Conservation (phyloP, 139 green algal genomes). For the Zygnema circumcarinatum region DNA sequence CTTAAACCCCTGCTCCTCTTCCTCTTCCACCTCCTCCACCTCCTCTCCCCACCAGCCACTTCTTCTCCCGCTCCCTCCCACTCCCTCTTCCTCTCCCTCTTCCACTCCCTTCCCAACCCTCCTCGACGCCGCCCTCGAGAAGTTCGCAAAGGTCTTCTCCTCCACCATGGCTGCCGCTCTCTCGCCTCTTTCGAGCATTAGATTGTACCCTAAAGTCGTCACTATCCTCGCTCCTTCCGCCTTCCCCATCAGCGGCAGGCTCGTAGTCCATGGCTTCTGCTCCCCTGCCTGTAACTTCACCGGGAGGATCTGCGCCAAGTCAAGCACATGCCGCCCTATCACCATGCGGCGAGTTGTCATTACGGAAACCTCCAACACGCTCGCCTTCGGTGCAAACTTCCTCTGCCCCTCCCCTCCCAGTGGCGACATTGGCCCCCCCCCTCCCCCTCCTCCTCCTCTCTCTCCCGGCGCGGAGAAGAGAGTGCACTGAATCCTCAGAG, state of each 20-base stretch:
- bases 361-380: background rate
- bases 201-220: conserved; percentile 51
- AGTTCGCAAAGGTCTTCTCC: conserved; percentile 4
- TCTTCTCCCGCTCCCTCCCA: background rate
- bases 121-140: background rate
- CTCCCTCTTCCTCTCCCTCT: background rate
- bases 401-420: background rate
- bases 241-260: conserved; percentile 33
- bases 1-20: background rate
- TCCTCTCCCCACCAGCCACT: background rate
- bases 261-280: conserved; percentile 11
- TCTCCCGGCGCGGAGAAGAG: conserved; percentile 14
- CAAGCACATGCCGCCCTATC: conserved; percentile 38
- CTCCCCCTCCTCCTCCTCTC: background rate
- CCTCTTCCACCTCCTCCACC: background rate
- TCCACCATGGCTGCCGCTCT: conserved; percentile 25
- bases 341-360: background rate
- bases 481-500: conserved; percentile 17
- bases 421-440: background rate
- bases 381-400: conserved; percentile 47
- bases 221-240: conserved; percentile 29
- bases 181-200: background rate
- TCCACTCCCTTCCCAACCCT: background rate
- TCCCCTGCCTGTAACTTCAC: conserved; percentile 6
- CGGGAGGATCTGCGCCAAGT: conserved; percentile 40